phyloP scores from a whole-genome alignment of 2,329 filamentous ascomycete species.

The Colletotrichum cuscutae region DNA sequence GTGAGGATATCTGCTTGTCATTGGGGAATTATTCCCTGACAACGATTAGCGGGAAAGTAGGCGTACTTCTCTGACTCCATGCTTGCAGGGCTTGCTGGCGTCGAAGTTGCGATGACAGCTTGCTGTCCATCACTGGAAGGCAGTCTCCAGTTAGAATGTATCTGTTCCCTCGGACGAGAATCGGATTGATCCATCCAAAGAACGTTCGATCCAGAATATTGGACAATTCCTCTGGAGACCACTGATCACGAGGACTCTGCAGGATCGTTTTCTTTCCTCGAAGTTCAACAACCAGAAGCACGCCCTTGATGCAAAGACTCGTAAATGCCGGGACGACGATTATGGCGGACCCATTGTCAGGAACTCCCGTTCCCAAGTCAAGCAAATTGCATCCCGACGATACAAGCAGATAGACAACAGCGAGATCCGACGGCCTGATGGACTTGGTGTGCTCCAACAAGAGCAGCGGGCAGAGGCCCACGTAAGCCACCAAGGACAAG shows the following conservation, averaged over 20 bases:
- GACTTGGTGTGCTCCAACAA: constrained; percentile 9
- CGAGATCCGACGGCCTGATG: constrained; percentile 10
- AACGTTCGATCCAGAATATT: not conserved
- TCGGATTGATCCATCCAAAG: constrained; percentile 27
- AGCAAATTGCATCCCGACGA: not conserved
- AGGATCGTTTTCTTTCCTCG: constrained; percentile 1
- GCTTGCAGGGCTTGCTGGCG: not conserved
- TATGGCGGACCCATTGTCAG: not conserved
- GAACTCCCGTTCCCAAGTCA: not conserved
- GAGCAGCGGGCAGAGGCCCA: constrained; percentile 3
- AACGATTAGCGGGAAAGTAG: not conserved
- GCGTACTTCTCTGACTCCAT: constrained; percentile 22
- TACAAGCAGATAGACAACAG: not conserved
- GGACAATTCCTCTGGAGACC: not conserved
- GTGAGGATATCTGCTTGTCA: not conserved
- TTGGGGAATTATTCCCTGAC: not conserved
- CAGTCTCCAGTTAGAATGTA: not conserved
- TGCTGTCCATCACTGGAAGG: not conserved
- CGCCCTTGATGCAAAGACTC: not conserved
- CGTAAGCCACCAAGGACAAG: not conserved
- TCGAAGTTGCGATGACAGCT: not conserved
- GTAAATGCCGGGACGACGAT: not conserved
- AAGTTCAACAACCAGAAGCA: not conserved
- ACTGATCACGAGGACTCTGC: not conserved
- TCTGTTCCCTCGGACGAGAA: not conserved